Base-by-base conservation (phyloP, 2,329 filamentous ascomycete species). In the Pyrenophora tritici-repentis region DNA sequence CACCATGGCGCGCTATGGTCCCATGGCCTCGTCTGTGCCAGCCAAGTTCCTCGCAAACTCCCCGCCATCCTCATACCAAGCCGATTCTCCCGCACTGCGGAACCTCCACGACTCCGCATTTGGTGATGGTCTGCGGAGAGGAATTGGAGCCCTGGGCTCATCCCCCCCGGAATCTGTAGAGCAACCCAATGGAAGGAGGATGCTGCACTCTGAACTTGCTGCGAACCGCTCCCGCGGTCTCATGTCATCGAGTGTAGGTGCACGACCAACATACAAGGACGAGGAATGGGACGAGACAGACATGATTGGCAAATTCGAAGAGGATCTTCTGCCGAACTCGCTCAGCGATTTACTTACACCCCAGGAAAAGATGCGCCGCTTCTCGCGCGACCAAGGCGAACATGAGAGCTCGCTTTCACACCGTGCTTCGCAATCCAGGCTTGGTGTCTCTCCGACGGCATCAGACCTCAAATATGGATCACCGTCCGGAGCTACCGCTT, bases 11-110 rank as follows among this genome's bases (percentile, higher is more conserved):
- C 86, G 91, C 53, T 91, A 92, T 71, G 94, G 90, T 0, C 91
- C 92, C 0, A 91, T 95, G 74, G 92, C 93, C 6, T 90, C 92
- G 0, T 97, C 93, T 0, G 89, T 97, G 9, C 94, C 94, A 8
- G 90, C 91, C 43, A 90, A 93, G 64, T 97, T 97, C 65, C 79
- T 97, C 60, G 92, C 96, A 44, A 91, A 89, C 7, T 91, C 91
- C 4, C 88, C 91, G 2, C 84, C 87, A 1, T 91, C 90, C 0
- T 80, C 78, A 1, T 74, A 76, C 49, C 86, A 79, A 6, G 75
- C 76, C 50, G 86, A 89, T 51, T 82, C 89, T n/a, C 79, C 84
- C 37, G 77, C 78, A 55, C 80, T 81, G 56, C 83, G 80, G 54
- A 85, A 81, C 59, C 79, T 86, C 18, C 83, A 85, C 50, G 81